Base-by-base conservation (phyloP, 1,284 basidiomycete genomes). In the Neotropicomus parvogracilis region DNA sequence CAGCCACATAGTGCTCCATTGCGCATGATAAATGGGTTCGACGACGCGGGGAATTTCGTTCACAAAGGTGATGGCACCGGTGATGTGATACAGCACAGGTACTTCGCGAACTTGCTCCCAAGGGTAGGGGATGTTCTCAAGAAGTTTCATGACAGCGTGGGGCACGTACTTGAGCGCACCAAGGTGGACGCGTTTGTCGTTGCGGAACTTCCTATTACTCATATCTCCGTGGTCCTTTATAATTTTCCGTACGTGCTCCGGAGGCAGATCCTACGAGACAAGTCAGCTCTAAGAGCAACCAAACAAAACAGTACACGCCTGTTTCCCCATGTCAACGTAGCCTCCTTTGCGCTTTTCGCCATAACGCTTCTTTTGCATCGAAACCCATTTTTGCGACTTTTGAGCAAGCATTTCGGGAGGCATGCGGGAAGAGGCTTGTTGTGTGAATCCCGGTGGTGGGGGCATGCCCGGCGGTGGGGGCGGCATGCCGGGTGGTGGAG, bases 1-100 rank as follows among this genome's bases (percentile, higher is more conserved):
- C 32, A 99, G 78, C 97, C 97, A 99, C 97, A 99, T 99, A 4
- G 92, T 91, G 61, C 93, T 95, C 97, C 97, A 99, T 64, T 99
- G 97, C 0, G 97, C 95, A 67, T 99, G 97, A 70, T 97, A 99
- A 17, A 99, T 83, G 6, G 97, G 97, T 66, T 98, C 95, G 52
- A 99, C 91, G 55, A 99, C 85, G 40, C 91, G 87, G 41, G 97
- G 97, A 34, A 97, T 88, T 69, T 99, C 94, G 72, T 99, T 99
- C 60, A 99, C 95, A 64, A 99, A 99, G 1, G 97, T 99, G 70
- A 99, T 99, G 41, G 97, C 97, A 58, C 97, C 97, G n/a, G 97
- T 98, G 62, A 99, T 95, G 65, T 97, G 95, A 71, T 97, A 97
- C 50, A 98, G 77, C 17, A 95, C 92, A 10, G 92, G 93, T 3